A percentile compares a stretch with the other conserved stretches of the same genome.
phyloP scores from a whole-genome alignment of 2,329 filamentous ascomycete species.

The Verticillium tricorpus region DNA sequence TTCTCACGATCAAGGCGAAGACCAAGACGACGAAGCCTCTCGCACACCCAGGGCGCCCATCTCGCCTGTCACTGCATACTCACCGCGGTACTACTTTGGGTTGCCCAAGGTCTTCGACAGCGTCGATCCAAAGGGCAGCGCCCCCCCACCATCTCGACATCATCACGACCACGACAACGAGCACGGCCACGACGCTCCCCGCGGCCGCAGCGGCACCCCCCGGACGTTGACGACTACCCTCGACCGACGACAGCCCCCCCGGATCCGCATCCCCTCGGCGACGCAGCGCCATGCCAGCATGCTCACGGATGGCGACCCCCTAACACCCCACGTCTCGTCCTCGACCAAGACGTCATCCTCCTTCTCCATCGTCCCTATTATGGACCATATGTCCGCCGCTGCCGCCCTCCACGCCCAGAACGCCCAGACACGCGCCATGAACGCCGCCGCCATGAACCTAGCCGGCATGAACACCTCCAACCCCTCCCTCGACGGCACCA shows the following conservation, averaged over 20 bases:
- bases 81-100: background rate
- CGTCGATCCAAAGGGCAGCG: background rate
- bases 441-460: slow-evolving; percentile 2
- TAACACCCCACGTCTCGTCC: background rate
- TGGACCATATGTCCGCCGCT: slow-evolving; percentile 1
- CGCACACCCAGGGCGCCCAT: background rate
- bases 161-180: background rate
- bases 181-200: background rate
- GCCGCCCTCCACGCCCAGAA: slow-evolving; percentile 2
- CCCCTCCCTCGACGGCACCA: slow-evolving; percentile 5
- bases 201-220: background rate
- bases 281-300: background rate
- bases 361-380: slow-evolving; percentile 4
- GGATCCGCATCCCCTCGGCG: background rate
- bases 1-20: background rate
- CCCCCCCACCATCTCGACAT: background rate
- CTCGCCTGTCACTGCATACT: background rate
- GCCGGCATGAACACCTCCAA: slow-evolving; percentile 10
- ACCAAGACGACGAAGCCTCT: background rate
- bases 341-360: background rate
- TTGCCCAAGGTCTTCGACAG: background rate
- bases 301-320: background rate
- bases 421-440: slow-evolving; percentile 1
- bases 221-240: background rate
- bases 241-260: background rate